Evolutionary conservation across 2,329 filamentous ascomycete genomes (phyloP).

Genomic region (Dactylonectria estremocensis): DNA sequence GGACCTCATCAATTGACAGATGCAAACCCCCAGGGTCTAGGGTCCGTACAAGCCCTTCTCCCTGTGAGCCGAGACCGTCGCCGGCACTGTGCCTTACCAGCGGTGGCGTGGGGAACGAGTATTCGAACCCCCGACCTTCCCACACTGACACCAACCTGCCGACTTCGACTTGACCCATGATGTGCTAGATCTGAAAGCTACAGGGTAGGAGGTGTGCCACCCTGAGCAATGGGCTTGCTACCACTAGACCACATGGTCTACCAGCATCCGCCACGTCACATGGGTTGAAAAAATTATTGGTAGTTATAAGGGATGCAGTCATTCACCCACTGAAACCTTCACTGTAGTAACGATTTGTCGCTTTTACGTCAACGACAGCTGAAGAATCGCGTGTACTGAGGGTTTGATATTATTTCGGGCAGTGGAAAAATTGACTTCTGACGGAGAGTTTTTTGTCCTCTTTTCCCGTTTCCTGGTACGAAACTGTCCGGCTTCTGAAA

Average conservation of each 20-base stretch:
- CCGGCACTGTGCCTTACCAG: neutral
- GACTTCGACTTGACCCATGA: neutral
- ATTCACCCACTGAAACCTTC: neutral
- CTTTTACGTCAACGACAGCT: too few relatives aligned
- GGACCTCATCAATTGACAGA: neutral
- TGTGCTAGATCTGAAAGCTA: neutral
- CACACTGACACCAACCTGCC: neutral
- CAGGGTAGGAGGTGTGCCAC: constrained; percentile 6
- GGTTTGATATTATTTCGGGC: too few relatives aligned
- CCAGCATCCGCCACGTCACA: neutral
- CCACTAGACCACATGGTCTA: neutral
- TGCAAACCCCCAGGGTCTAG: neutral
- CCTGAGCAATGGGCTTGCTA: neutral
- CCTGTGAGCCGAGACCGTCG: constrained; percentile 4
- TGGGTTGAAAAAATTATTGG: neutral
- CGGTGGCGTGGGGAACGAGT: neutral
- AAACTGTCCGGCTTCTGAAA: too few relatives aligned
- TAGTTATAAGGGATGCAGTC: too few relatives aligned
- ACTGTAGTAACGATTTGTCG: neutral
- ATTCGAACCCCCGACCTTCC: neutral
- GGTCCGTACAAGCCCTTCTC: neutral
- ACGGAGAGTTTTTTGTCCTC: too few relatives aligned
- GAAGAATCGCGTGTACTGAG: too few relatives aligned
- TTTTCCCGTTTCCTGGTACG: too few relatives aligned
- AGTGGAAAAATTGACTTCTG: too few relatives aligned